Evolutionary conservation across 1,284 basidiomycete genomes (phyloP), one percentile per base, ranked within the genome.

Genomic region (Moesziomyces sp.): DNA sequence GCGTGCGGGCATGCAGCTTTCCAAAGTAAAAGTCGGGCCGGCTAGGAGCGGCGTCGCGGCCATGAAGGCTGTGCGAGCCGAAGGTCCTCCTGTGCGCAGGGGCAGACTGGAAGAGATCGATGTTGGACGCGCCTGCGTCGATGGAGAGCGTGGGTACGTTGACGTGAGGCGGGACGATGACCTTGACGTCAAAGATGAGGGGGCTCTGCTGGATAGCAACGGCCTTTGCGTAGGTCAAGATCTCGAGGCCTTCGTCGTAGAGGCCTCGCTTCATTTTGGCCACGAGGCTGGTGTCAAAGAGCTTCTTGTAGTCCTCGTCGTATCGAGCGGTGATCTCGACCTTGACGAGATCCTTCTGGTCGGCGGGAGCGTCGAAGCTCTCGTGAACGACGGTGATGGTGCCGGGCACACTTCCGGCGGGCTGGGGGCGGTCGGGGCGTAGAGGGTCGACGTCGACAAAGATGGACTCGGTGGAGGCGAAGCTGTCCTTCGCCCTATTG

Each of bases 301-400:
- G 63, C 16, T 73, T 63, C 40, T 66, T 69, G 43, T 71, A 77
- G 1, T 60, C 59, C 30, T 73, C 44, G 45, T 77, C 77, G 61
- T 78, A 78, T 24, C 57, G 65, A 9, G 69, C 78, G 14, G 74
- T 78, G 43, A 80, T 64, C 28, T 80, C 69, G 14, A 80, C 72
- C 46, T 70, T 62, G 57, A 80, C 66, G 19, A 73, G 57, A 18
- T 64, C 66, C 52, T 71, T 69, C 42, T 70, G 56, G 8, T 28
- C 56, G 10, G 52, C 57, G 4, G 61, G 56, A 8, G 56, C 50
- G 16, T 63, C 54, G 9, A 43, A 53, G 35, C 59, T 54, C 46
- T 58, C 54, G 21, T 73, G 69, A 10, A 76, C 57, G 10, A 72
- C 63, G 11, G 55, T 63, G 47, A 74, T 55, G 46, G 48, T 61